Conservation (phyloP, 345 rosid species). For the Cochlearia excelsa region DNA sequence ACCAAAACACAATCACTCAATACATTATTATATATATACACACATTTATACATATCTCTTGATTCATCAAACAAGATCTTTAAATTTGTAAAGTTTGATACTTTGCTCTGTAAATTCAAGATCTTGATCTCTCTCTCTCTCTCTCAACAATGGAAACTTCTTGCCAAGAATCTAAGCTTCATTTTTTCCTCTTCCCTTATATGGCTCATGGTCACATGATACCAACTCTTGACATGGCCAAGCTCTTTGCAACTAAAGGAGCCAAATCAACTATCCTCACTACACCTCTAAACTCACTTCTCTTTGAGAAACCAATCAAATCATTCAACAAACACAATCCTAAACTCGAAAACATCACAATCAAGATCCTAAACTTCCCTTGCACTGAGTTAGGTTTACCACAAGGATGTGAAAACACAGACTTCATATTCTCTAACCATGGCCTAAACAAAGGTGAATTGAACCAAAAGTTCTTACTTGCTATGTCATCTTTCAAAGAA, state of each 20-base stretch:
- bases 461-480: slow-evolving; percentile 28
- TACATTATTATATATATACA: too few species aligned
- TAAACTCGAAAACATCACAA: slow-evolving; percentile 30
- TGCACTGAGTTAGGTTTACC: slow-evolving; percentile 45
- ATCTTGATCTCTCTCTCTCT: slow-evolving; percentile 16
- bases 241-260: slow-evolving; percentile 44
- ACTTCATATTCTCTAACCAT: slow-evolving; percentile 19
- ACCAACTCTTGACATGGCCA: slow-evolving; percentile 53
- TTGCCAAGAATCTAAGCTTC: slow-evolving; percentile 29
- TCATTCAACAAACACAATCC: slow-evolving; percentile 29
- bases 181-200: slow-evolving; percentile 45
- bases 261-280: slow-evolving; percentile 47
- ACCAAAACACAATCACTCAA: too few species aligned
- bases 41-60: too few species aligned
- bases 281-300: slow-evolving; percentile 38
- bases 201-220: slow-evolving; percentile 63
- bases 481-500: slow-evolving; percentile 38
- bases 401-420: slow-evolving; percentile 43
- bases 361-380: slow-evolving; percentile 43
- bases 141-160: slow-evolving; percentile 26
- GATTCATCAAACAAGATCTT: too few species aligned
- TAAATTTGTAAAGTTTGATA: too few species aligned
- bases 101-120: slow-evolving; percentile 1
- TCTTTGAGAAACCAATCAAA: slow-evolving; percentile 35
- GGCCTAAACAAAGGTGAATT: slow-evolving; percentile 17